Evolutionary conservation across 345 rosid genomes (phyloP).

Genomic region (Hevea brasiliensis): DNA sequence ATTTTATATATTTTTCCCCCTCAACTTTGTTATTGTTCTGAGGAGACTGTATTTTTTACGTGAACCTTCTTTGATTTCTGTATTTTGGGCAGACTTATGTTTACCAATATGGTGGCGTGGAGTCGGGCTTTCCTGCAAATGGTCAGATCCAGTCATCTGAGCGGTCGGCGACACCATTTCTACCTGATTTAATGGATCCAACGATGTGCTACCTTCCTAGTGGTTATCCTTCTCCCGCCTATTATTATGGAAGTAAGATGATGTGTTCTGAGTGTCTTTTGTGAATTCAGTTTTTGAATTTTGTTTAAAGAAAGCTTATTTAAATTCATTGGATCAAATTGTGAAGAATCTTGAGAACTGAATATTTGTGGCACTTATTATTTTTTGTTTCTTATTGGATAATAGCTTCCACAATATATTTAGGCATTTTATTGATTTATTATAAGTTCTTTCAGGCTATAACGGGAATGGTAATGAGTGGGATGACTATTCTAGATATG

Average conservation of each 20-base stretch:
- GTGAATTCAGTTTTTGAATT: background rate
- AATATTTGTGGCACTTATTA: background rate
- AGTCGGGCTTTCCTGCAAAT: slow-evolving; percentile 37
- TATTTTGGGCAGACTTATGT: slow-evolving; percentile 45
- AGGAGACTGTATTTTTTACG: background rate
- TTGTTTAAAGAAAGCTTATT: background rate
- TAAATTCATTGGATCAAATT: no score
- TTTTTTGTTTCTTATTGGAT: no score
- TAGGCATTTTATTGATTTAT: slow-evolving; percentile 1
- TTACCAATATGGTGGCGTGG: slow-evolving; percentile 66
- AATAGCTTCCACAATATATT: background rate
- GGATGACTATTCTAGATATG: slow-evolving; percentile 64
- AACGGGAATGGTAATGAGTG: slow-evolving; percentile 64
- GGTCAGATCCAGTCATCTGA: slow-evolving; percentile 64
- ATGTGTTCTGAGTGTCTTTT: background rate
- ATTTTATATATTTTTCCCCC: no score
- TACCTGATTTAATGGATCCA: slow-evolving; percentile 61
- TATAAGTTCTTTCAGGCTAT: slow-evolving; percentile 35
- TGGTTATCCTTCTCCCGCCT: slow-evolving; percentile 13
- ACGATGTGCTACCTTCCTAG: slow-evolving; percentile 28
- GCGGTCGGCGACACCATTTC: slow-evolving; percentile 57
- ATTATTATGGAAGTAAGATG: slow-evolving; percentile 53
- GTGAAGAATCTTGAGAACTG: background rate
- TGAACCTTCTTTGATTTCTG: slow-evolving; percentile 8
- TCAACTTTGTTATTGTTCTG: background rate